Evolutionary conservation across 1,284 basidiomycete genomes (phyloP), one percentile per base, ranked within the genome.

Genomic region (Meira nashicola): DNA sequence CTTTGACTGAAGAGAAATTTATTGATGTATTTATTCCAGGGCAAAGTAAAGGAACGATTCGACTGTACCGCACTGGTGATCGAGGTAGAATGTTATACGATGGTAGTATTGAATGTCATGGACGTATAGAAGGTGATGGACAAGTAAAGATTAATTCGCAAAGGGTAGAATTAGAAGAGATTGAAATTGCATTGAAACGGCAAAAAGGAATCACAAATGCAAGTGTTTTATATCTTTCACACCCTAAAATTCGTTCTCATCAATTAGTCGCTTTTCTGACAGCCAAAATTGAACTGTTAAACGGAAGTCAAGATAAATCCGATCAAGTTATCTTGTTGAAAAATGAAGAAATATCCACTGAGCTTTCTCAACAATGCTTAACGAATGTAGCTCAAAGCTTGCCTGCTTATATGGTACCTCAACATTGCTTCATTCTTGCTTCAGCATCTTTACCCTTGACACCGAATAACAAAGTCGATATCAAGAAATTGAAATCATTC

Each of bases 111-210:
- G 73, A 76, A 55, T 74, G 67, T 49, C 64, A 77, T 5, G 76
- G 76, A 23, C 65, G 76, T 10, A 67, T 71, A 40, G 71, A 70
- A 54, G 28, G 28, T 33, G 68, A 67, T 3, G 67, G 66, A 12
- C 74, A 76, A 48, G 73, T 78, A 57, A 78, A 78, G 63, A 60
- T 78, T 47, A 77, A 77, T 43, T 73, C 73, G 2, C 75, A 77
- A 63, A 66, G 76, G 14, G 73, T 77, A 58, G 76, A 78, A 62
- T 68, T 78, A 8, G 70, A 74, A 17, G 76, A 77, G 53, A 71
- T 77, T 28, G 68, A 68, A 7, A 38, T 66, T 15, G 73, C 65
- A n/a, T 49, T 77, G 1, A 59, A 60, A 5, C 25, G 53, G 15
- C 63, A 71, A 5, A 7, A 38, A 14, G 59, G 59, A 15, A 58